Evolutionary conservation across 148 eudicot genomes (phyloP), one percentile per base, ranked within the genome.

Genomic region (Vaccinium myrtillus): DNA sequence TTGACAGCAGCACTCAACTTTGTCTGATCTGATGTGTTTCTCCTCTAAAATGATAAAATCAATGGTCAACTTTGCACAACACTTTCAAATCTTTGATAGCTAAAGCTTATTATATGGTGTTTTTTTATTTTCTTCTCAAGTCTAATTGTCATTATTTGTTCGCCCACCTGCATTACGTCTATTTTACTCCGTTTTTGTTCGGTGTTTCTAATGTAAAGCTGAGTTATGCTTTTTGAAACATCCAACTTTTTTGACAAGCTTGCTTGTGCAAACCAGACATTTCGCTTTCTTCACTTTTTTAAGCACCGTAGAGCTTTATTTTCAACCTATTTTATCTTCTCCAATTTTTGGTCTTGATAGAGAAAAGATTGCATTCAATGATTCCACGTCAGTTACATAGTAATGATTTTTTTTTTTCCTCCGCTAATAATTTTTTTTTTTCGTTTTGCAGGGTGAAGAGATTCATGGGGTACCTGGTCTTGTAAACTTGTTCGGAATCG

Each of bases 401-500:
- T 25, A 19, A 19, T 69, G n/a, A 14, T 14, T 10, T 48, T 15
- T 13, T 27, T 32, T 5, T 87, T 69, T 1, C 36, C n/a, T n/a
- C 36, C 36, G 36, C 36, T 32, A 32, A 32, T 32, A 32, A 32
- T 32, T 32, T 32, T 1, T 15, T 15, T 8, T 27, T 32, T 32
- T 5, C 39, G 13, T 13, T 13, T 82, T 83, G 86, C 88, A 95
- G 97, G 95, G 94, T 73, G 93, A 93, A 87, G 92, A 93, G 11
- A 78, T 81, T 74, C 98, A 94, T 85, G 98, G 96, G 74, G 80
- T 94, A 48, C 87, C 90, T 76, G 98, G 98, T 30, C 95, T 95
- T 58, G 87, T 94, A 70, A 95, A 91, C 88, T 94, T 94, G 27
- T 94, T 95, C 36, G 98, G 98, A 23, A 95, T 95, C 46, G 98